Evolutionary conservation across 2,329 filamentous ascomycete genomes (phyloP).

Genomic region (Colletotrichum cordylinicola): DNA sequence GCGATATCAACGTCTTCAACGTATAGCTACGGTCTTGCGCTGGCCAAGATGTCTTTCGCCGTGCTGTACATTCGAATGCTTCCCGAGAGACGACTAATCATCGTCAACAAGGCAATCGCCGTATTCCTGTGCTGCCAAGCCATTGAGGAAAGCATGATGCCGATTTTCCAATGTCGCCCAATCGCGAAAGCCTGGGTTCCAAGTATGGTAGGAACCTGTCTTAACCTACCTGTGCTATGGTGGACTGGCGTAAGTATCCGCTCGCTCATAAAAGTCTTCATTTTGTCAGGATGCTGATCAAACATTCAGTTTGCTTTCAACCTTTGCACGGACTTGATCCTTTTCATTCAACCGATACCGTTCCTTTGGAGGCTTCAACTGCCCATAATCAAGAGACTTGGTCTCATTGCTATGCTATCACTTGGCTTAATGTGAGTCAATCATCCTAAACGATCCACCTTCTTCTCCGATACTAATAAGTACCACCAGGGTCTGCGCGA

Average conservation of each 20-base stretch:
- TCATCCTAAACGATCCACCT: not conserved
- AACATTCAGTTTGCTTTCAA: slow-evolving; percentile 33
- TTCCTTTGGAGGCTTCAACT: slow-evolving; percentile 37
- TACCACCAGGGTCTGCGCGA: slow-evolving; percentile 23
- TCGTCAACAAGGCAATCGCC: slow-evolving; percentile 33
- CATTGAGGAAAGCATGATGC: slow-evolving; percentile 32
- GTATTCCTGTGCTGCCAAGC: slow-evolving; percentile 33
- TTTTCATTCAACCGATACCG: slow-evolving; percentile 42
- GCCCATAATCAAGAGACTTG: slow-evolving; percentile 29
- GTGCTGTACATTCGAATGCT: slow-evolving; percentile 36
- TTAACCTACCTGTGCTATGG: slow-evolving; percentile 34
- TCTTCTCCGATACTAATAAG: not conserved
- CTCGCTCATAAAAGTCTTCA: not conserved
- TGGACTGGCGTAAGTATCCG: slow-evolving; percentile 33
- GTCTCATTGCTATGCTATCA: slow-evolving; percentile 29
- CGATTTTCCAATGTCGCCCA: slow-evolving; percentile 32
- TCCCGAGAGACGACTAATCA: slow-evolving; percentile 25
- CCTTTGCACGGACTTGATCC: slow-evolving; percentile 37
- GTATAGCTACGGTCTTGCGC: slow-evolving; percentile 32
- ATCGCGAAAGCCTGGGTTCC: slow-evolving; percentile 31
- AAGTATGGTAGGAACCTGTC: slow-evolving; percentile 26
- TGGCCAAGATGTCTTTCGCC: slow-evolving; percentile 37
- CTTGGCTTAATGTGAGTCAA: slow-evolving; percentile 26
- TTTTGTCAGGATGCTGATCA: not conserved
- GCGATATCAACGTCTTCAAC: slow-evolving; percentile 29